Percentiles rank a stretch among this genome's conserved stretches.
phyloP scores from a whole-genome alignment of 768 basidiomycete genomes.

The Phaeotremella fagi region DNA sequence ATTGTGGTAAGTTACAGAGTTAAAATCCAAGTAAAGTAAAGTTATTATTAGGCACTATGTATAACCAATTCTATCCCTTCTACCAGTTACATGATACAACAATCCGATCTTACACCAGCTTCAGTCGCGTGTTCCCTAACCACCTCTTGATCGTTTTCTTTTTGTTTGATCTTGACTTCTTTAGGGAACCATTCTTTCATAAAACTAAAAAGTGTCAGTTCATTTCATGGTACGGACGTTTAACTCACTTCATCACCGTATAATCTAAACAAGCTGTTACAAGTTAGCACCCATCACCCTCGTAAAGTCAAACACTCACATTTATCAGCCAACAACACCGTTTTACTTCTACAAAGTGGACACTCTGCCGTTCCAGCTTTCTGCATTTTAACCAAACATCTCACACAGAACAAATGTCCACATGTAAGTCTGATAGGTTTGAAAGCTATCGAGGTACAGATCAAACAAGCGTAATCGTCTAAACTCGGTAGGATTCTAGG shows the following conservation, averaged over 20 bases:
- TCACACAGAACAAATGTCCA: slow-evolving; percentile 57
- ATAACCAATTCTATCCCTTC: no score
- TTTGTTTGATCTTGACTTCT: slow-evolving; percentile 69
- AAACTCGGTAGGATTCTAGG: slow-evolving; percentile 41
- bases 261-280: slow-evolving; percentile 38
- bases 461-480: slow-evolving; percentile 71
- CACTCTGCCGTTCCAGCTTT: slow-evolving; percentile 68
- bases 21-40: no score
- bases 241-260: slow-evolving; percentile 45
- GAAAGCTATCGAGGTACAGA: slow-evolving; percentile 86
- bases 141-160: slow-evolving; percentile 70
- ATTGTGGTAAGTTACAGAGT: no score
- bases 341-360: slow-evolving; percentile 76
- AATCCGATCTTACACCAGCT: neutral
- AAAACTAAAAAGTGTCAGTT: slow-evolving; percentile 54
- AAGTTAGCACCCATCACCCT: neutral
- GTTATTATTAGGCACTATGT: no score
- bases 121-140: slow-evolving; percentile 59
- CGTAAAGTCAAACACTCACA: slow-evolving; percentile 53
- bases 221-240: neutral
- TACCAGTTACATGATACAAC: neutral
- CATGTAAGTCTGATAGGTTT: slow-evolving; percentile 81
- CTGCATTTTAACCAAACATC: slow-evolving; percentile 83
- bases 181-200: slow-evolving; percentile 90
- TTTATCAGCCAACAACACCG: slow-evolving; percentile 69